phyloP scores from a whole-genome alignment of 176 grass and related monocot species.

The Musa troglodytarum region DNA sequence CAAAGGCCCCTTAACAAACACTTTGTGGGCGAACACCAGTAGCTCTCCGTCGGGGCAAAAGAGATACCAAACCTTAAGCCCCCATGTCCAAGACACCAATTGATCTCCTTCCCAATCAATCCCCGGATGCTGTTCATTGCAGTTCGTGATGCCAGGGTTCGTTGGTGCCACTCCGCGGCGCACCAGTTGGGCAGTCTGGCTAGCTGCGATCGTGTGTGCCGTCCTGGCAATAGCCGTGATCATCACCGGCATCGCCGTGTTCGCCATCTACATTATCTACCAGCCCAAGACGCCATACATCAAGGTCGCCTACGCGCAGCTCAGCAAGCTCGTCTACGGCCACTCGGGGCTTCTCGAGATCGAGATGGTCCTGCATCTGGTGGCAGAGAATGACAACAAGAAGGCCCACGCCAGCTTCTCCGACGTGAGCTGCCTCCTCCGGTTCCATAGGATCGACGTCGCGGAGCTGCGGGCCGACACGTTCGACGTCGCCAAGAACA shows the following conservation, averaged over 20 bases:
- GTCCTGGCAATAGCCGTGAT: conserved; percentile 45
- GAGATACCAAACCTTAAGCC: conserved; percentile 49
- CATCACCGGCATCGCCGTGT: conserved; percentile 42
- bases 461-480: conserved; percentile 27
- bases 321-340: conserved; percentile 31
- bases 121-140: conserved; percentile 2
- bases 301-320: conserved; percentile 37
- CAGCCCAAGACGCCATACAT: conserved; percentile 67
- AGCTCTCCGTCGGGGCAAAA: conserved; percentile 37
- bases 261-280: conserved; percentile 69
- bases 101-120: not conserved
- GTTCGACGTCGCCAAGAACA: conserved; percentile 49
- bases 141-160: not conserved
- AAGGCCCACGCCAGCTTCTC: conserved; percentile 55
- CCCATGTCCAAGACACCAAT: not conserved
- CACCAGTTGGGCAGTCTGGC: conserved; percentile 27
- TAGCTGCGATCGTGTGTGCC: conserved; percentile 36
- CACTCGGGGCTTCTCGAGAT: conserved; percentile 42
- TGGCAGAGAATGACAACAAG: conserved; percentile 62
- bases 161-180: not conserved
- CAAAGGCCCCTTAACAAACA: not conserved
- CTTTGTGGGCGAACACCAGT: conserved; percentile 1
- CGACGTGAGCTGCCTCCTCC: conserved; percentile 35
- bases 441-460: conserved; percentile 49
- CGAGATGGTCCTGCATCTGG: conserved; percentile 21